phyloP scores from a whole-genome alignment of 257 asterid genomes.

The Thymus quinquecostatus region DNA sequence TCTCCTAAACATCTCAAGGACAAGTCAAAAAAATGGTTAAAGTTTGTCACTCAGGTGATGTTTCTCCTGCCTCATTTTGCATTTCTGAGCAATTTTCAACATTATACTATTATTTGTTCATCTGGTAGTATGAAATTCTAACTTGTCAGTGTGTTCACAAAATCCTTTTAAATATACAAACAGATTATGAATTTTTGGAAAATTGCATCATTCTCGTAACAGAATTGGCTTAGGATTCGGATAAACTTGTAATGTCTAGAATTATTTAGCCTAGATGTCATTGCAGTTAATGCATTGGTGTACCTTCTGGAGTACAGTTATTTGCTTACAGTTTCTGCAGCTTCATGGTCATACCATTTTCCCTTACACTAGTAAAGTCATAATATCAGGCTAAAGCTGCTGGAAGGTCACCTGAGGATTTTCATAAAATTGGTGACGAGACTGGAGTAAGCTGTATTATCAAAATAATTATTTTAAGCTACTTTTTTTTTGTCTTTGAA shows the following conservation, averaged over 20 bases:
- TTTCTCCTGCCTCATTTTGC: constrained; percentile 8
- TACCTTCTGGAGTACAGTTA: constrained; percentile 4
- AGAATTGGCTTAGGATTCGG: not conserved
- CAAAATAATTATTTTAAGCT: constrained; percentile 14
- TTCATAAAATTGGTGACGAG: constrained; percentile 58
- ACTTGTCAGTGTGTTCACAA: not conserved
- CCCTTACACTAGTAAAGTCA: constrained; percentile 21
- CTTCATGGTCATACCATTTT: constrained; percentile 26
- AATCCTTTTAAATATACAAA: constrained; percentile 6
- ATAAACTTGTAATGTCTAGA: constrained; percentile 16
- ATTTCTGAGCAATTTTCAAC: constrained; percentile 8
- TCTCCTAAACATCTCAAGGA: constrained; percentile 82
- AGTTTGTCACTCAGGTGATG: constrained; percentile 78
- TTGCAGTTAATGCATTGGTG: constrained; percentile 6
- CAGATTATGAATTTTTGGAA: constrained; percentile 6
- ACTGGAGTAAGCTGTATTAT: constrained; percentile 65
- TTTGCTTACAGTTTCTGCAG: constrained; percentile 1
- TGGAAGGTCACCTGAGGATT: constrained; percentile 80
- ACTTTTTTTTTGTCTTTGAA: constrained; percentile 24
- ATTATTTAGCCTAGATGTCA: constrained; percentile 12
- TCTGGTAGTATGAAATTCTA: constrained; percentile 10
- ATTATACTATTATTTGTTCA: constrained; percentile 23
- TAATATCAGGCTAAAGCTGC: constrained; percentile 87
- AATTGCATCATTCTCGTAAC: constrained; percentile 19
- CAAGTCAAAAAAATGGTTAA: constrained; percentile 93